Percentiles rank a stretch among this genome's conserved stretches.
Conservation (phyloP, 805 yeast species). For the Zygotorulaspora danielsina region DNA sequence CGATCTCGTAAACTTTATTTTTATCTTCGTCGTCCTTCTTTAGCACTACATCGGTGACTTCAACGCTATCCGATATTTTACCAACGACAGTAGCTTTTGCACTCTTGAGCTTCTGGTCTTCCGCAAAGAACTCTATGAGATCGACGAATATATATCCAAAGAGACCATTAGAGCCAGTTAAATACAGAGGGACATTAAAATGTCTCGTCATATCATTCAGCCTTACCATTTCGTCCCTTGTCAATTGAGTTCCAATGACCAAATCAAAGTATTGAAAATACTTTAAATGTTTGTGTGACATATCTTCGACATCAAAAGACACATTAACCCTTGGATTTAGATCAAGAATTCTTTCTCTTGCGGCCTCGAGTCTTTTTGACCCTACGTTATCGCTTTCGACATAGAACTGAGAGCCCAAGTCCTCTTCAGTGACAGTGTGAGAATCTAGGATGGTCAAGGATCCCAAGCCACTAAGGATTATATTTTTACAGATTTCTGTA, state of each 20-base stretch:
- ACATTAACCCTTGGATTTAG: conserved; percentile 77
- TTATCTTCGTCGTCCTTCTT: conserved; percentile 35
- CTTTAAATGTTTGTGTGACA: conserved; percentile 22
- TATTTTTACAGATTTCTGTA: conserved; percentile 75
- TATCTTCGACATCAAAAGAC: conserved; percentile 37
- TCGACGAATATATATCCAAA: conserved; percentile 82
- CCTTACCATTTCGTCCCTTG: conserved; percentile 37
- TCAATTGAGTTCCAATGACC: conserved; percentile 69
- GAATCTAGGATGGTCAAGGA: conserved; percentile 65
- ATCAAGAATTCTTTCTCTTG: conserved; percentile 55
- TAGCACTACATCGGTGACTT: conserved; percentile 39
- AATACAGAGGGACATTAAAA: conserved; percentile 60
- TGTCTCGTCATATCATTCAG: conserved; percentile 57
- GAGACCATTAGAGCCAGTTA: conserved; percentile 68
- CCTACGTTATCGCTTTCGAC: conserved; percentile 56
- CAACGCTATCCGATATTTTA: conserved; percentile 40
- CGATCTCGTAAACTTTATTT: conserved; percentile 37
- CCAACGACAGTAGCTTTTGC: conserved; percentile 51
- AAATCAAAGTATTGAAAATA: conserved; percentile 59
- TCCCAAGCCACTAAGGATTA: conserved; percentile 86
- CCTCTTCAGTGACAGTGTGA: conserved; percentile 51
- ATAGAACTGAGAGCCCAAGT: conserved; percentile 73
- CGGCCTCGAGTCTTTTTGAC: conserved; percentile 48
- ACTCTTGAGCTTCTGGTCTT: conserved; percentile 49
- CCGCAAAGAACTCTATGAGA: conserved; percentile 57